Evolutionary conservation across 345 rosid species (phyloP).

Genomic region (Cardamine occulta): DNA sequence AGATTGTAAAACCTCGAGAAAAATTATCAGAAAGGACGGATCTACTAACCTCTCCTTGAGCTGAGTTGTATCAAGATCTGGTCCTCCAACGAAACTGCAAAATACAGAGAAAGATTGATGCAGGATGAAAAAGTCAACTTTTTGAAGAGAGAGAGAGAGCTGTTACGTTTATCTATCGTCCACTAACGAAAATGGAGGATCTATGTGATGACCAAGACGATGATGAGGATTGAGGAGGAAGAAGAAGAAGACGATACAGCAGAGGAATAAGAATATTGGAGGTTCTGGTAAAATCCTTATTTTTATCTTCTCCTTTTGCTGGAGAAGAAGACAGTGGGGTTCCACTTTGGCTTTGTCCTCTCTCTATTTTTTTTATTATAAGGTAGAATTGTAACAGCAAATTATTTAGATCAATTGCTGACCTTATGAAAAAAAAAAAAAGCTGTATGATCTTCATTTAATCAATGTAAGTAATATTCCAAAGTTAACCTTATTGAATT

Average conservation of each 20-base stretch:
- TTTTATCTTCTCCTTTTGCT: constrained; percentile 1
- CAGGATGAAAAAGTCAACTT: neutral
- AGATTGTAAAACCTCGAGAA: constrained; percentile 17
- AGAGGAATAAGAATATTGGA: neutral
- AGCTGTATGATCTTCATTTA: too few species aligned
- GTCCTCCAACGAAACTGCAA: constrained; percentile 31
- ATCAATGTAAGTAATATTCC: too few species aligned
- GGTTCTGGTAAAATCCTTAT: constrained; percentile 18
- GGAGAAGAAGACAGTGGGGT: constrained; percentile 41
- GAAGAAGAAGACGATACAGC: constrained; percentile 7
- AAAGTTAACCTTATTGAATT: too few species aligned
- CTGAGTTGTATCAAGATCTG: constrained; percentile 31
- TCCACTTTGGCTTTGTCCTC: constrained; percentile 41
- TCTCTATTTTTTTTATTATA: constrained; percentile 1
- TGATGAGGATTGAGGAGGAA: constrained; percentile 19
- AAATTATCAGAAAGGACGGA: neutral
- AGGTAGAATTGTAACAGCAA: constrained; percentile 17
- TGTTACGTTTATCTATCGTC: neutral
- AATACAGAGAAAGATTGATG: constrained; percentile 7
- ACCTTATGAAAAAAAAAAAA: too few species aligned
- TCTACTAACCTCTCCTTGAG: constrained; percentile 38
- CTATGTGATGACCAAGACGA: constrained; percentile 21
- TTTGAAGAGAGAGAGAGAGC: constrained; percentile 18
- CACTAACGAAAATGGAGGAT: constrained; percentile 18
- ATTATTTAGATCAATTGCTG: too few species aligned